Base-by-base conservation (phyloP, 352 stramenopile species). In the Globisporangium middletonii region DNA sequence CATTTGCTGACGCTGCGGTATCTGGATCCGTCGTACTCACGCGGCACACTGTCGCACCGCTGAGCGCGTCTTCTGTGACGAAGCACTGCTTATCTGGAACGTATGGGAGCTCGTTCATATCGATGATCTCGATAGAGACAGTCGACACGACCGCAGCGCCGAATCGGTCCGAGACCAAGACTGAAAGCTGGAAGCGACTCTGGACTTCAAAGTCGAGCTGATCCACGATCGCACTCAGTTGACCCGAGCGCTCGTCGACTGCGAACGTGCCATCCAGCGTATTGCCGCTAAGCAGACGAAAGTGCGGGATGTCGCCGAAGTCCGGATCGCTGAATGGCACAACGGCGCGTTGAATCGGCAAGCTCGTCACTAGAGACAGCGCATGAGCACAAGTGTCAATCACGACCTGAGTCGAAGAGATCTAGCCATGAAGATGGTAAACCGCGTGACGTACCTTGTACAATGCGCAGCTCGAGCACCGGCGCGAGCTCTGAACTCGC, bases 401-500 rank as follows among this genome's bases (percentile, higher is more conserved):
- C 23, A 23, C 23, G 23, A 23, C 23, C 23, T 23, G 23, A 23
- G 23, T 23, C 23, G 23, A 23, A 23, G 23, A 23, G 23, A 23
- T 23, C 23, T 23, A 23, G 23, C 23, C 23, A 23, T 23, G 23
- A 23, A 23, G 23, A 23, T 45, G 12, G 16, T n/a, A 9, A 45
- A 45, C 11, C 4, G 2, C 38, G 3, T 15, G 16, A 4, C 2
- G 16, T 67, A 83, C 75, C 69, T 72, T 79, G 67, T n/a, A 51
- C 28, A 26, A 77, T 62, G 7, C 56, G 57, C 6, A 86, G n/a
- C 54, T 75, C 69, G 16, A 86, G 59, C 23, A 68, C 49, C 4
- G 77, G 62, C 30, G 72, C 66, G 5, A 9, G 46, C 11, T 50
- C 27, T 26, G 55, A 4, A 23, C 62, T 53, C 12, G 49, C 53